Evolutionary conservation across 805 yeast species (phyloP).

Genomic region (Yarrowia sp.): DNA sequence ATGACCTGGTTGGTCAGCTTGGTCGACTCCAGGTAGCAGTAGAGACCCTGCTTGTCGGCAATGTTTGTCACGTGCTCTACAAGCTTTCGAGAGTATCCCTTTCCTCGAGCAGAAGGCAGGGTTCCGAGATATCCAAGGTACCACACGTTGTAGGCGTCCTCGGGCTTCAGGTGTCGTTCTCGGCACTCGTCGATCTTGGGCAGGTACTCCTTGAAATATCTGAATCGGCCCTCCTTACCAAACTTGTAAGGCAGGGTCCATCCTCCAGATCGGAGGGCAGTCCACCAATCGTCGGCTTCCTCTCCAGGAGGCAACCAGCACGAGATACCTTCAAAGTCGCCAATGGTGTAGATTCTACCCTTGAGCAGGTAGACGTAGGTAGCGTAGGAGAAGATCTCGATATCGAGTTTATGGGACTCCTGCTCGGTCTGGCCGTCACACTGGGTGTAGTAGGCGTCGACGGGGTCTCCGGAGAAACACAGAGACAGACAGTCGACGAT

Average conservation of each 20-base stretch:
- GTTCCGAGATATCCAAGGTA: conserved; percentile 66
- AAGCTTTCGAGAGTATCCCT: conserved; percentile 62
- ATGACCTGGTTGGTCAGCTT: conserved; percentile 61
- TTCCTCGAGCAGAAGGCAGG: conserved; percentile 64
- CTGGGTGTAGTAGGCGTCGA: conserved; percentile 33
- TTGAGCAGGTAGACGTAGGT: conserved; percentile 59
- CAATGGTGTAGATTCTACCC: conserved; percentile 59
- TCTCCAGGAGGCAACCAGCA: conserved; percentile 49
- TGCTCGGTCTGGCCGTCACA: conserved; percentile 50
- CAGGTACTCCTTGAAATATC: conserved; percentile 59
- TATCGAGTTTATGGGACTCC: conserved; percentile 55
- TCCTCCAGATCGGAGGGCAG: conserved; percentile 44
- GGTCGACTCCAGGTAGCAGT: conserved; percentile 63
- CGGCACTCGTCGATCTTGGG: conserved; percentile 57
- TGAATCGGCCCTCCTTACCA: conserved; percentile 55
- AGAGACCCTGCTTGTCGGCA: conserved; percentile 49
- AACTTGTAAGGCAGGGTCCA: conserved; percentile 53
- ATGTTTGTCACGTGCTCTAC: conserved; percentile 59
- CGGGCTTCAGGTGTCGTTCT: conserved; percentile 53
- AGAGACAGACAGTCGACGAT: conserved; percentile 30
- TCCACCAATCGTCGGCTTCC: conserved; percentile 44
- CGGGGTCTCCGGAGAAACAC: conserved; percentile 34
- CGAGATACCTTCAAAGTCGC: conserved; percentile 57
- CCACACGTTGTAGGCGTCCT: conserved; percentile 55
- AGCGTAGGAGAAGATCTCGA: conserved; percentile 60